These are phyloP conservation scores for Lactarius psammicola DNA, from an alignment of 768 basidiomycete genomes.

Conservation along the genomic window DNA sequence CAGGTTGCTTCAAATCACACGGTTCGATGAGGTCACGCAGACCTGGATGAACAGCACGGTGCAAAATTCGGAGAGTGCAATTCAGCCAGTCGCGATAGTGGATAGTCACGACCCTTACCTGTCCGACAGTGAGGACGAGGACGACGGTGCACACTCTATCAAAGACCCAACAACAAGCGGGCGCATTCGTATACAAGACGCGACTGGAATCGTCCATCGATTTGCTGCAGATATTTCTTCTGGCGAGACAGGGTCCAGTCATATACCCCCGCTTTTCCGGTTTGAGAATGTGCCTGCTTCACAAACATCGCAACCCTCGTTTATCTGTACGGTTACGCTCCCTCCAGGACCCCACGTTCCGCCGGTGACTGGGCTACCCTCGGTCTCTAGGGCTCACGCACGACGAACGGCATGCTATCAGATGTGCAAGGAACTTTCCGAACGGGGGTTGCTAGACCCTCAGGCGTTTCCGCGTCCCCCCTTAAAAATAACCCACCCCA, in stretches of 20 bases:
- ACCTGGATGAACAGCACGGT: constrained; percentile 52
- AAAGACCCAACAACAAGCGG: constrained; percentile 63
- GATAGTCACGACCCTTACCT: constrained; percentile 45
- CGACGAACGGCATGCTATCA: constrained; percentile 58
- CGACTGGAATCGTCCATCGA: constrained; percentile 55
- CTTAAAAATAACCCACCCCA: constrained; percentile 26
- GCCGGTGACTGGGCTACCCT: constrained; percentile 45
- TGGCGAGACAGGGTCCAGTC: not conserved
- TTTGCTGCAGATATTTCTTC: constrained; percentile 37
- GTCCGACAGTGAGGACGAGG: constrained; percentile 52
- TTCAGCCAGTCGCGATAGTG: constrained; percentile 47
- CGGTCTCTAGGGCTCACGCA: constrained; percentile 50
- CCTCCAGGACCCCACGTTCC: constrained; percentile 44
- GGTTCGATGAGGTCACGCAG: constrained; percentile 41
- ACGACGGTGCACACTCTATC: constrained; percentile 42
- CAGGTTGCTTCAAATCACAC: constrained; percentile 46
- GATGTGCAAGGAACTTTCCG: constrained; percentile 51
- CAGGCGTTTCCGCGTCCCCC: constrained; percentile 35
- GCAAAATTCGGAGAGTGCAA: constrained; percentile 38
- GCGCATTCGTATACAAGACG: constrained; percentile 57
- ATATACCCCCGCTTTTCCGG: constrained; percentile 27
- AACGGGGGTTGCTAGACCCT: constrained; percentile 52
- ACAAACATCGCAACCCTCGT: constrained; percentile 32
- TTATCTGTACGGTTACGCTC: constrained; percentile 51
- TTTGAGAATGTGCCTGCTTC: constrained; percentile 44